Evolutionary conservation across 2,329 filamentous ascomycete genomes (phyloP), one percentile per base, ranked within the genome.

Genomic region (Ophiostoma triangulosporum): DNA sequence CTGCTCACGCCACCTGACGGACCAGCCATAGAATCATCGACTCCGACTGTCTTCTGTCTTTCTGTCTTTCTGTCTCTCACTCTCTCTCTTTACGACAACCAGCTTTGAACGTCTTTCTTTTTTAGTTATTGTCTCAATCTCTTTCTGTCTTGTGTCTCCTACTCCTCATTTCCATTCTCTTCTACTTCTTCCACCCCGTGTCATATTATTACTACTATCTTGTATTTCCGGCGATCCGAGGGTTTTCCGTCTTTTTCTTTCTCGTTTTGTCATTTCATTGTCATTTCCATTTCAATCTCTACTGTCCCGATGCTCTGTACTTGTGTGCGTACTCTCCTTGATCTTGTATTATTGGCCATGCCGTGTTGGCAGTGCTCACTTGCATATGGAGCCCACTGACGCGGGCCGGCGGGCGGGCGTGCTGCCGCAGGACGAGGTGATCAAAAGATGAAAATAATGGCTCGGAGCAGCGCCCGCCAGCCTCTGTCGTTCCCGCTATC

Each of bases 81-180:
- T 33, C 63, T 64, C 48, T 35, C 63, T 64, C 59, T 61, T 65
- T 64, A 64, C 59, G 64, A 64, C 64, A 51, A 53, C 51, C 38
- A 52, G 46, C 48, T 55, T 62, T 66, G 63, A 63, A 66, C 60
- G 50, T 55, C 35, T 57, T 54, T 53, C 36, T 53, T 35, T 52
- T 51, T 54, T 51, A 53, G 38, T 46, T 32, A 56, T 55, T 56
- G 50, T 53, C 9, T 46, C 33, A 17, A 38, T 5, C 38, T 57
- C 38, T 31, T 48, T 29, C 22, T 63, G 27, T 36, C 56, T 64
- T 61, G 63, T 57, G 62, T 56, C 57, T 56, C 17, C 29, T 43
- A 46, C 53, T 17, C 20, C 33, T 14, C 45, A n/a, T 49, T 22
- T 35, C 20, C 31, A 33, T 51, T 48, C 29, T 48, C 46, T 26